Conservation (phyloP, 2,329 filamentous ascomycete genomes). For the Trichothecium sympodiale region DNA sequence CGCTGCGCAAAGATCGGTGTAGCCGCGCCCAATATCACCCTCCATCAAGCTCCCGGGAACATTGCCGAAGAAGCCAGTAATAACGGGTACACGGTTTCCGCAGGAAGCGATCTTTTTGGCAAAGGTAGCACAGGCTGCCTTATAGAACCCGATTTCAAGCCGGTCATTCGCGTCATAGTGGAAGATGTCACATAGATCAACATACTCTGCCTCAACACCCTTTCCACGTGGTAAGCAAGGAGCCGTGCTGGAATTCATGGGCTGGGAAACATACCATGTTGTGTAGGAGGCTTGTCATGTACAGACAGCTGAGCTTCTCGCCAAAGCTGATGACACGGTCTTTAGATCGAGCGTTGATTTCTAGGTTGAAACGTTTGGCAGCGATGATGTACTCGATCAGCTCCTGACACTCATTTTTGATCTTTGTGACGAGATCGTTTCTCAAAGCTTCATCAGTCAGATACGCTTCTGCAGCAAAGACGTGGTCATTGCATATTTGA, state of each 20-base stretch:
- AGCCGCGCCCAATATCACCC: conserved; percentile 81
- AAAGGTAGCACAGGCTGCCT: conserved; percentile 48
- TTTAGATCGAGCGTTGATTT: conserved; percentile 68
- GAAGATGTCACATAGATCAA: conserved; percentile 78
- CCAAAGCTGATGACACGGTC: conserved; percentile 89
- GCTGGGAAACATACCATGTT: conserved; percentile 42
- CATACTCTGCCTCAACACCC: conserved; percentile 76
- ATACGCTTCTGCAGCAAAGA: conserved; percentile 56
- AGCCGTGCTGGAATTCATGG: too few relatives aligned
- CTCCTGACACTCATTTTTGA: conserved; percentile 69
- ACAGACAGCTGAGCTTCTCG: conserved; percentile 88
- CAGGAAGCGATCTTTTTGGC: conserved; percentile 54
- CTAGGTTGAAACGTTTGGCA: conserved; percentile 55
- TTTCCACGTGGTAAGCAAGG: conserved; percentile 20
- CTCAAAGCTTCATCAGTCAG: conserved; percentile 46
- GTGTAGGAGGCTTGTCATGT: conserved; percentile 75
- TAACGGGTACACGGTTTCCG: conserved; percentile 58
- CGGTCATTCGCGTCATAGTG: conserved; percentile 50
- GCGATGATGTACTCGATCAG: conserved; percentile 63
- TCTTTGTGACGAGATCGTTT: conserved; percentile 49
- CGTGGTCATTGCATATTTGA: conserved; percentile 73
- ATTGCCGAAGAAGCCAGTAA: conserved; percentile 91
- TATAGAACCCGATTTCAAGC: conserved; percentile 61
- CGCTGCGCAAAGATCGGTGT: conserved; percentile 92
- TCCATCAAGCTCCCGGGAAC: conserved; percentile 86